Base-by-base conservation (phyloP, 257 asterid genomes). In the Striga asiatica region DNA sequence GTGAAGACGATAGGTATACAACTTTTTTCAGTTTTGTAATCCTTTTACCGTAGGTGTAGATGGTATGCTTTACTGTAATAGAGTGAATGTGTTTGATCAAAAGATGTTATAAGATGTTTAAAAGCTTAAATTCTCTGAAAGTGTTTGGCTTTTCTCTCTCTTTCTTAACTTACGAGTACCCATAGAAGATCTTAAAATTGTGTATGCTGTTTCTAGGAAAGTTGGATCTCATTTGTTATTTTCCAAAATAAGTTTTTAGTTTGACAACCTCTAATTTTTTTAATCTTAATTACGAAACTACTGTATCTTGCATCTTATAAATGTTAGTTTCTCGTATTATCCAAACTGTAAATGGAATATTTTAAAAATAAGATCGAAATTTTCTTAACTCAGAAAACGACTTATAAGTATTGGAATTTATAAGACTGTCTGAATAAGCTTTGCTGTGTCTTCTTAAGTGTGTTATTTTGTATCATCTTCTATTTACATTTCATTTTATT, bases 1-100 rank as follows among this genome's bases (percentile, higher is more conserved):
- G 84, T 52, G 84, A 78, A 71, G 84, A 74, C 66, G 84, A 78
- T 47, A 78, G 84, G 84, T 78, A 65, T 20, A 27, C 6, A 29
- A 50, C 62, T 23, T n/a, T 28, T 50, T 6, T 21, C 31, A 24
- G 16, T 13, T 28, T 32, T 38, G 7, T 7, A 6, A 38, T 38
- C 42, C 24, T 7, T 34, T 34, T 8, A 5, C 9, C 3, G 5
- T 29, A 10, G 34, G n/a, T 20, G 29, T 22, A 17, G 25, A 45
- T 4, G 4, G n/a, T 24, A 53, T 25, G 43, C n/a, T 56, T 31
- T 51, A 59, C 58, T 18, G 10, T 25, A 24, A 13, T 11, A 53
- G 41, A 19, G 32, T 14, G 38, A 9, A 39, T n/a, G 47, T 8
- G n/a, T n/a, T 39, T 39, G 4, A 8, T 8, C 47, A n/a, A 20